Evolutionary conservation across 208 protist species (phyloP).

Genomic region (Perkinsela sp.): DNA sequence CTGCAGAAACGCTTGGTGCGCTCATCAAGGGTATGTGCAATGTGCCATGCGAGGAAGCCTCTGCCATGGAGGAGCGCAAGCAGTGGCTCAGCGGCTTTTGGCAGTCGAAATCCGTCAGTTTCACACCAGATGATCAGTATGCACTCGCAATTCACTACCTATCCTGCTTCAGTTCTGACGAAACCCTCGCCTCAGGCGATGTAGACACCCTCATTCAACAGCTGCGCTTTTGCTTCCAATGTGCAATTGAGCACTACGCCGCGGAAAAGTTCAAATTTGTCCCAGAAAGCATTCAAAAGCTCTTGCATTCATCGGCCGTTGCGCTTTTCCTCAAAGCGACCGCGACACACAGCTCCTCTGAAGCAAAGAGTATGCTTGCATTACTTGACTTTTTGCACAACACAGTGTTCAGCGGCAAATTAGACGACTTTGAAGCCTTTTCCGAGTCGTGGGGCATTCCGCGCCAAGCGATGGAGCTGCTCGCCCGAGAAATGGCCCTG

Average conservation of each 20-base stretch:
- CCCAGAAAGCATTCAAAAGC: not conserved
- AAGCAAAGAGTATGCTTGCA: not conserved
- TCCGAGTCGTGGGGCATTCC: not conserved
- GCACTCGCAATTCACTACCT: not conserved
- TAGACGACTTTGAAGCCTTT: not conserved
- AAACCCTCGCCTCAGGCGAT: not conserved
- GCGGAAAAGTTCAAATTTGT: not conserved
- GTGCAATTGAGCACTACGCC: not conserved
- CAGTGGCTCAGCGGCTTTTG: not conserved
- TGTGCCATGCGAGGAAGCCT: not conserved
- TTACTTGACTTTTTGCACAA: not conserved
- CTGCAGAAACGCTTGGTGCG: not conserved
- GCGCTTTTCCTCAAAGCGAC: not conserved
- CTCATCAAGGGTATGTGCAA: not conserved
- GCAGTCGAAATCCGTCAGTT: not conserved
- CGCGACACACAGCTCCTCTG: not conserved
- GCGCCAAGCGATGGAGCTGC: not conserved
- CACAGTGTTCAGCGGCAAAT: not conserved
- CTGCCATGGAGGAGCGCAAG: not conserved
- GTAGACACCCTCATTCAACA: not conserved
- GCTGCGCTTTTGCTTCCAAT: not conserved
- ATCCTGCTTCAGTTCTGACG: not conserved
- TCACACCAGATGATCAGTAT: not conserved
- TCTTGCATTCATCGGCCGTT: not conserved
- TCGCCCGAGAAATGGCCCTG: not conserved